Evolutionary conservation across 495 filamentous ascomycete genomes (phyloP), one percentile per base, ranked within the genome.

Genomic region (Platismatia glauca): DNA sequence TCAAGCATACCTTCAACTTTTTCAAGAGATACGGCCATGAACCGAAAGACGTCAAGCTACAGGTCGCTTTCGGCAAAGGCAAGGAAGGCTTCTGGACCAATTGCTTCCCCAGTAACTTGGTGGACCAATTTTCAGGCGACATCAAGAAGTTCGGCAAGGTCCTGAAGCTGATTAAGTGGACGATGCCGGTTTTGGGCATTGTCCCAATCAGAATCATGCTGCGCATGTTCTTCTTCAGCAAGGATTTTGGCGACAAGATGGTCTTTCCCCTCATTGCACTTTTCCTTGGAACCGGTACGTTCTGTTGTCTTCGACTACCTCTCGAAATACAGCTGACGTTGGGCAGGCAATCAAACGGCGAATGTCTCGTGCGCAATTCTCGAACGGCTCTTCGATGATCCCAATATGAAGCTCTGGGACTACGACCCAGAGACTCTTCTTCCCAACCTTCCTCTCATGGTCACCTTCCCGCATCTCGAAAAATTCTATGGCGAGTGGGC

Each of bases 1-100:
- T 92, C 76, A 85, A 89, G 67, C 89, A 93, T 68, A 93, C 89
- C 8, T 81, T 91, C 71, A 86, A 83, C 56, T 90, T 90, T 79
- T 91, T 93, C 70, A 77, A 78, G 29, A 78, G 76, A 38, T 87
- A 92, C 62, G 84, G 84, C 0, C 81, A 87, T 70, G 77, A 82
- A 56, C 82, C 88, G 5, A 81, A 88, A 57, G 81, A 83, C 5
- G 88, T 95, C 38, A 80, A 86, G 61, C 80, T 95, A 34, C 89
- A 93, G 68, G 75, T 92, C 0, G 83, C 89, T 0, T 92, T 93
- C 69, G 90, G 89, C 18, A 90, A 92, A 70, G 88, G 81, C 7
- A 67, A 77, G 8, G 81, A 87, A 12, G 76, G 74, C 8, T 93
- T 95, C 74, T 95, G 88, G 87, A 88, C 86, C 15, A 93, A 95